phyloP scores from a whole-genome alignment of 441 rosid species.

The Erodium chrysanthum region DNA sequence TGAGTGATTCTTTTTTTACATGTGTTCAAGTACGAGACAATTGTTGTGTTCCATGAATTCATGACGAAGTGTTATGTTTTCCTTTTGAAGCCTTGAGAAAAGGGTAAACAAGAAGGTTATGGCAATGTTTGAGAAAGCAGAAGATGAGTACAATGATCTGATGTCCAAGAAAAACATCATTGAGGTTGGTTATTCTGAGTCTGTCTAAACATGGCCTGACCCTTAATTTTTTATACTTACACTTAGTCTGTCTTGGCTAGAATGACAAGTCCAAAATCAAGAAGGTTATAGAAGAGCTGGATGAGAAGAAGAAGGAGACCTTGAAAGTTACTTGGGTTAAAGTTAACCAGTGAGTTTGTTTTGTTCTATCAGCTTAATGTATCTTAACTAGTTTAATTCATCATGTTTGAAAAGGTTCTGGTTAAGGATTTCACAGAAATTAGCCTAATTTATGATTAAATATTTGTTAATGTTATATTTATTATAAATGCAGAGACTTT shows the following conservation, averaged over 20 bases:
- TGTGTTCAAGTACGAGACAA: constrained; percentile 4
- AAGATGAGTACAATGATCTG: constrained; percentile 89
- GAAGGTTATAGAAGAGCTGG: constrained; percentile 95
- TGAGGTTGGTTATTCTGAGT: constrained; percentile 46
- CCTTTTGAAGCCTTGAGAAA: constrained; percentile 69
- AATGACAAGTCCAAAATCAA: constrained; percentile 89
- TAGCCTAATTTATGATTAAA: background rate
- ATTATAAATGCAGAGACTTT: constrained; percentile 49
- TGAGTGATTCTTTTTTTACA: constrained; percentile 9
- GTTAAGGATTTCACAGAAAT: constrained; percentile 5
- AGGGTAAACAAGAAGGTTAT: constrained; percentile 98
- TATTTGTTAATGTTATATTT: constrained; percentile 15
- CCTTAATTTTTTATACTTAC: constrained; percentile 17
- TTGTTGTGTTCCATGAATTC: constrained; percentile 10
- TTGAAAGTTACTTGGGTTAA: constrained; percentile 96
- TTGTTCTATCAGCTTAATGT: background rate
- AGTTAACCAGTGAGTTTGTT: constrained; percentile 64
- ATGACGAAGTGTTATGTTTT: constrained; percentile 18
- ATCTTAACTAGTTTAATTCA: background rate
- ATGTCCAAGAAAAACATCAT: constrained; percentile 89
- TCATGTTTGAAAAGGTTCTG: constrained; percentile 8
- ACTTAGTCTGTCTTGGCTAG: constrained; percentile 25
- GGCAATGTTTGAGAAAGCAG: constrained; percentile 99
- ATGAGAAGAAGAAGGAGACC: constrained; percentile 97
- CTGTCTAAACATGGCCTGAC: constrained; percentile 13